Evolutionary conservation across 2,329 filamentous ascomycete genomes (phyloP), one percentile per base, ranked within the genome.

Genomic region (Colletotrichum sojae): DNA sequence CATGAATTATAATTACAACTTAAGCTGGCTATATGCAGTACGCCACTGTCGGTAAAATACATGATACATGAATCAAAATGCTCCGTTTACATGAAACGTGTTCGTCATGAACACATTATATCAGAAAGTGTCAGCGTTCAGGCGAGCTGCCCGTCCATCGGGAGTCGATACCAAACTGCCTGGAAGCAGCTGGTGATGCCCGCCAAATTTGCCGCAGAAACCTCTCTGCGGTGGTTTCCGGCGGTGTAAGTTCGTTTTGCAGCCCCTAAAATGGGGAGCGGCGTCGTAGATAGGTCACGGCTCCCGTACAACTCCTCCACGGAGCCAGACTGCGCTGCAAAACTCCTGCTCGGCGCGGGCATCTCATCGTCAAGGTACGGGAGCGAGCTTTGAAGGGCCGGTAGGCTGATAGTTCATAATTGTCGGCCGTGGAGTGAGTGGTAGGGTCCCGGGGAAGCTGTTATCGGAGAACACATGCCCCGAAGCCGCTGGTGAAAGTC

Each of bases 1-100:
- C 40, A 31, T 46, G 20, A 16, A 52, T 43, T 40, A 58, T 27
- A 60, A 52, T 52, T 60, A 52, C 57, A 51, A 18, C 31, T 12
- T 15, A 49, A 40, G 27, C 18, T 25, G 6, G 18, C 46, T 40
- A 6, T 13, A 16, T 40, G 20, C 10, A 39, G 43, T 8, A 25
- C 15, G 20, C 13, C 40, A 16, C 36, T 20, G 53, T 18, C 15
- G 15, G 25, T 13, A 52, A 36, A 36, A 52, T 51, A 52, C 46
- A 60, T 52, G 31, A 40, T 46, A 51, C 40, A 39, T 40, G 57
- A 52, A 52, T 52, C 15, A 2, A 52, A 25, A 13, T 18, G 22
- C 48, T 27, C 48, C 48, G 10, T 31, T 8, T 16, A 10, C 12
- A 18, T 40, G n/a, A 22, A 36, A 22, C 22, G 18, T 12, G 22